phyloP scores from a whole-genome alignment of 148 eudicot genomes.

The Diospyros kaki region DNA sequence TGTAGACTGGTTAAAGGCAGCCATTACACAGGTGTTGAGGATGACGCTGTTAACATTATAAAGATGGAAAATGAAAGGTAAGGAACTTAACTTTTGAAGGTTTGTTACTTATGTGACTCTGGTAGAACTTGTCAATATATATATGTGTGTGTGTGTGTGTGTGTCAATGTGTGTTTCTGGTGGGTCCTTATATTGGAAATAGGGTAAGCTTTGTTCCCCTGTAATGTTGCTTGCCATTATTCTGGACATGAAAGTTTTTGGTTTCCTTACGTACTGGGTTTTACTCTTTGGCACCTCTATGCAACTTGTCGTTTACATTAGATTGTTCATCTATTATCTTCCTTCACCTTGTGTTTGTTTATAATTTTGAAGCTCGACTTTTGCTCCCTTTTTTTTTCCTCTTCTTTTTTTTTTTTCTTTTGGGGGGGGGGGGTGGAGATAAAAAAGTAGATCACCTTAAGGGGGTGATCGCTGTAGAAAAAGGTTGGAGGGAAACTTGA shows the following conservation, averaged over 20 bases:
- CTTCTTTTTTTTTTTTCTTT: too few species aligned
- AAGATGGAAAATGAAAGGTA: slow-evolving; percentile 81
- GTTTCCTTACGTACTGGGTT: not conserved
- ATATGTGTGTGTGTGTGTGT: too few species aligned
- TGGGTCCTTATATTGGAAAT: not conserved
- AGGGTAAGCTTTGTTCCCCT: not conserved
- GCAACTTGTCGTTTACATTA: not conserved
- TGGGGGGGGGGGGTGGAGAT: too few species aligned
- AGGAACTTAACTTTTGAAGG: not conserved
- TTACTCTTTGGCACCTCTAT: not conserved
- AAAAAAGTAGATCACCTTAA: too few species aligned
- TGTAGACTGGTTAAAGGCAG: slow-evolving; percentile 95
- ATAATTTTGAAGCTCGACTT: not conserved
- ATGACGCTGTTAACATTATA: slow-evolving; percentile 89
- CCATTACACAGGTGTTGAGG: slow-evolving; percentile 92
- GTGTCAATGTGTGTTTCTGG: too few species aligned
- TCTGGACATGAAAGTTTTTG: not conserved
- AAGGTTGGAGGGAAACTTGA: too few species aligned
- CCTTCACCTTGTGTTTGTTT: not conserved
- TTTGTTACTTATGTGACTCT: not conserved
- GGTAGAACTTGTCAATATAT: not conserved
- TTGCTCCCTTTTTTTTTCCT: too few species aligned
- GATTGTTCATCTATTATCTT: not conserved
- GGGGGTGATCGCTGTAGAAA: too few species aligned
- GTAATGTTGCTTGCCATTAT: not conserved